Base-by-base conservation (phyloP, 1,284 basidiomycete genomes). In the Neonothopanus nambi region DNA sequence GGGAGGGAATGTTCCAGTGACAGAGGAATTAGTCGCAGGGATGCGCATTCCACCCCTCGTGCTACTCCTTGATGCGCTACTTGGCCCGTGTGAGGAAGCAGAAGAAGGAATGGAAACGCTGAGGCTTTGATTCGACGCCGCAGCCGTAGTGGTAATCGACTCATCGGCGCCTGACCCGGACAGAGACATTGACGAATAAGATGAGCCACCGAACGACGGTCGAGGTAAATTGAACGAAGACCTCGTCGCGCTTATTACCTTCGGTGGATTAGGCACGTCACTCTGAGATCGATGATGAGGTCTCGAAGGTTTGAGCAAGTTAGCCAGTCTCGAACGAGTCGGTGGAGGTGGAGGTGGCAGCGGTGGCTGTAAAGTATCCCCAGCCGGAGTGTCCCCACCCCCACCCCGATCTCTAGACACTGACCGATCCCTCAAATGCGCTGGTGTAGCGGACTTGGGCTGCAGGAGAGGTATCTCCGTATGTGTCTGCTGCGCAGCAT, bases 201-300 rank as follows among this genome's bases (percentile, higher is more conserved):
- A n/a, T n/a, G n/a, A 35, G 44, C 23, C 23, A 18, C 43, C 39
- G 21, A 60, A 57, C 41, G 63, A 65, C 28, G 66, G 63, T 11
- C 69, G 65, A 18, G 70, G 63, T 12, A 71, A 63, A 51, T 70
- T 71, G 38, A 76, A 61, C 35, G 75, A 77, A 8, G 71, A 64
- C 26, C 75, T 62, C 3, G 68, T 63, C 11, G 61, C 20, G 58
- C 23, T 52, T 17, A 48, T 49, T 21, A 62, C 20, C 38, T 3
- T 36, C 21, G 54, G 21, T 20, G 8, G 6, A 24, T 24, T 26
- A 8, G 60, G 55, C 26, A 65, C 63, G 47, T 78, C 78, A 53
- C 71, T 77, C 56, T 68, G 74, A 21, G 70, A 70, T 40, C 73
- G 64, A 17, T 43, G 46, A 61, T 73, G 71, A 18, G 61, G 47